These are phyloP conservation scores for Colletotrichum higginsianum DNA, from an alignment of 2,329 filamentous ascomycete species.

Conservation along the genomic window DNA sequence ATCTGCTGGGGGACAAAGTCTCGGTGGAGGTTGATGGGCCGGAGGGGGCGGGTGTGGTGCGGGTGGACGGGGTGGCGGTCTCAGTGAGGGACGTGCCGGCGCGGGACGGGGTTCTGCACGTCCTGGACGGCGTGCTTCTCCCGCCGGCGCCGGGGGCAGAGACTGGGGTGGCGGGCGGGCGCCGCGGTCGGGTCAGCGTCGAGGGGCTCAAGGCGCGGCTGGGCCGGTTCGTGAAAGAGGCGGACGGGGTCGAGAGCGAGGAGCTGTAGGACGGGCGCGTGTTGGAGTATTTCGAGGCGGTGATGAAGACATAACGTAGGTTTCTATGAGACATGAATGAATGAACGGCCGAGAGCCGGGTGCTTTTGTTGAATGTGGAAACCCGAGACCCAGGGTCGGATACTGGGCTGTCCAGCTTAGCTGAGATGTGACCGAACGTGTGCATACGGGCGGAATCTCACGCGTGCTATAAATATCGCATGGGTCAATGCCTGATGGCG, in stretches of 20 bases:
- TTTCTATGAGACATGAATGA: no score
- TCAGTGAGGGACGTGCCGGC: slow-evolving; percentile 23
- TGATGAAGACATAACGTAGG: background rate
- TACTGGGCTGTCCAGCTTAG: background rate
- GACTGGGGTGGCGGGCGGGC: no score
- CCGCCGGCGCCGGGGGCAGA: background rate
- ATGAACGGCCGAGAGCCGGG: background rate
- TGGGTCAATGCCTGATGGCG: background rate
- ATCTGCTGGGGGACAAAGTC: background rate
- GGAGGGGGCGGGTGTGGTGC: no score
- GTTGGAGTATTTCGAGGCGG: background rate
- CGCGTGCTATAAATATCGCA: no score
- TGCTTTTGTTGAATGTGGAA: background rate
- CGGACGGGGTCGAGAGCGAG: background rate
- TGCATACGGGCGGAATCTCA: no score
- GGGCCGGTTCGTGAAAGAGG: background rate
- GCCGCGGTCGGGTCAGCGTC: background rate
- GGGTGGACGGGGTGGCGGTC: background rate
- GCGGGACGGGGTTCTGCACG: slow-evolving; percentile 27
- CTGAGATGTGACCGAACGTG: background rate
- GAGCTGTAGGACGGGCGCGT: background rate
- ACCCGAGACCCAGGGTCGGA: background rate
- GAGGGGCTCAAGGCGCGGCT: slow-evolving; percentile 16
- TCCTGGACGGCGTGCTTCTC: slow-evolving; percentile 25
- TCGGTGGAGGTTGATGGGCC: background rate